Conservation (phyloP, 2,329 filamentous ascomycete genomes). For the Geosmithia putterillii region DNA sequence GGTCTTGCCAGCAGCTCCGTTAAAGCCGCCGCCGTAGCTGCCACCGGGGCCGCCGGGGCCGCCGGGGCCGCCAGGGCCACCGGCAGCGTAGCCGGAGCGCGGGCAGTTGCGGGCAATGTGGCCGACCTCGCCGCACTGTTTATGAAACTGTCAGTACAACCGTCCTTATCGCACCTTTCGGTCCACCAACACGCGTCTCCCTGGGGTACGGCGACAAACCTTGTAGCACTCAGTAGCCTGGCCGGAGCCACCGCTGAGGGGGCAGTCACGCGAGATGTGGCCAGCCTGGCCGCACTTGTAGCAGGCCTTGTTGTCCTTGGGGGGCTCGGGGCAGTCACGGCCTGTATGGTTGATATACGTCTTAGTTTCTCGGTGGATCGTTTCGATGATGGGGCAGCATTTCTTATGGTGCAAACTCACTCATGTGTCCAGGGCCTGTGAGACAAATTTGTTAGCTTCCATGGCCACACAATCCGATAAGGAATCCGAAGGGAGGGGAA, state of each 20-base stretch:
- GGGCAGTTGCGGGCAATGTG: slow-evolving; percentile 92
- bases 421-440: slow-evolving; percentile 60
- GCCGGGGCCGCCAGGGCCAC: slow-evolving; percentile 26
- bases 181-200: background rate
- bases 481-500: background rate
- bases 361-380: slow-evolving; percentile 4
- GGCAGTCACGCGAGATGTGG: slow-evolving; percentile 87
- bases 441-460: background rate
- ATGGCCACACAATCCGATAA: background rate
- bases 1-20: slow-evolving; percentile 57
- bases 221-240: slow-evolving; percentile 80
- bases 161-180: background rate
- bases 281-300: slow-evolving; percentile 72
- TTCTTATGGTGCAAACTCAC: slow-evolving; percentile 33
- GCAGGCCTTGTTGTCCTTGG: slow-evolving; percentile 74
- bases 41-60: slow-evolving; percentile 30
- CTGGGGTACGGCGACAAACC: slow-evolving; percentile 26
- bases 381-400: background rate
- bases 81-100: slow-evolving; percentile 45
- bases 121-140: slow-evolving; percentile 77
- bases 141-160: background rate
- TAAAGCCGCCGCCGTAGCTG: slow-evolving; percentile 33
- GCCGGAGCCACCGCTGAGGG: slow-evolving; percentile 34
- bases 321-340: slow-evolving; percentile 81
- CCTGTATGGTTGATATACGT: slow-evolving; percentile 30